Evolutionary conservation across 2,329 filamentous ascomycete species (phyloP).

Genomic region (Nothophoma quercina): DNA sequence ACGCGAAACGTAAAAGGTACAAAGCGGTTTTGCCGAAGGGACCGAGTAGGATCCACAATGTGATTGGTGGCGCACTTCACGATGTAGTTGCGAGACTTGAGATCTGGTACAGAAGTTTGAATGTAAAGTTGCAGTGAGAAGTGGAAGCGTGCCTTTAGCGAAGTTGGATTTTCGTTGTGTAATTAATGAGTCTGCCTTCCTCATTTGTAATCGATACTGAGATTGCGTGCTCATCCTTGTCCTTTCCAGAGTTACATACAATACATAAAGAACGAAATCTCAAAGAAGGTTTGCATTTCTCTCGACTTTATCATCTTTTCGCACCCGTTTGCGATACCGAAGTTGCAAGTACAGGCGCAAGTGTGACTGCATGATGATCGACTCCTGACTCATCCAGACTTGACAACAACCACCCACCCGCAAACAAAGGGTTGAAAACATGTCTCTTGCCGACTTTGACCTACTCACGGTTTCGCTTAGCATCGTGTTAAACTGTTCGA

Average conservation of each 20-base stretch:
- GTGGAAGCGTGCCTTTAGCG: neutral
- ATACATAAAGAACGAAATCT: neutral
- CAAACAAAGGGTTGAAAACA: neutral
- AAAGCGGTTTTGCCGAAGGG: conserved; percentile 11
- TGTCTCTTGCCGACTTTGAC: neutral
- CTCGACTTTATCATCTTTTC: neutral
- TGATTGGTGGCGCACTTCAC: conserved; percentile 12
- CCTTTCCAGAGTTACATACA: neutral
- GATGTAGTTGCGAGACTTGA: neutral
- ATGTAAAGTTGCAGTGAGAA: neutral
- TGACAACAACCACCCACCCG: neutral
- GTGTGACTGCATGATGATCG: neutral
- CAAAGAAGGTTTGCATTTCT: neutral
- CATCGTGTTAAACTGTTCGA: no score
- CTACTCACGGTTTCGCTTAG: neutral
- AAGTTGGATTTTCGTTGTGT: neutral
- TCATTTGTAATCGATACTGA: conserved; percentile 16
- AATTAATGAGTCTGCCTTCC: neutral
- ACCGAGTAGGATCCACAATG: conserved; percentile 3
- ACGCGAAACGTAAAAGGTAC: conserved; percentile 16
- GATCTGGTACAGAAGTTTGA: neutral
- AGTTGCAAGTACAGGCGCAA: neutral
- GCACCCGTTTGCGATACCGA: neutral
- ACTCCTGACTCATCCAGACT: neutral
- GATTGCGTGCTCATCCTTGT: conserved; percentile 15